Percentiles rank a stretch among this genome's conserved stretches.
phyloP scores from a whole-genome alignment of 164 flowering plant species.

The Aristolochia fimbriata region DNA sequence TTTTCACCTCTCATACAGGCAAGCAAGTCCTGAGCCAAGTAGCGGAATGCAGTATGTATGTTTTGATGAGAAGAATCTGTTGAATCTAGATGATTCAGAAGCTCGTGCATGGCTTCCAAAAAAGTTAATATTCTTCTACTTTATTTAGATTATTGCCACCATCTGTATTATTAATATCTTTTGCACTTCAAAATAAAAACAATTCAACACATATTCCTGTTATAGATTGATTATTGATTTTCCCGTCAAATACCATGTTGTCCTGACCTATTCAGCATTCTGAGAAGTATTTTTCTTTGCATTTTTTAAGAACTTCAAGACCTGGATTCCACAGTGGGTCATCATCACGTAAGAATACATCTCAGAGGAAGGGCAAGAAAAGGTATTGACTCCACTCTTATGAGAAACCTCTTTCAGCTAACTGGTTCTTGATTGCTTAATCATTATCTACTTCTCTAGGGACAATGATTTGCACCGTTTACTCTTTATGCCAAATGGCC shows the following conservation, averaged over 20 bases:
- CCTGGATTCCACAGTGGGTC: not conserved
- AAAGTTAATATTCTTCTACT: no score
- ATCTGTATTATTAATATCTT: no score
- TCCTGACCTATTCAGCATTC: not conserved
- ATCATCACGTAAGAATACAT: no score
- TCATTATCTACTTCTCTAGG: slow-evolving; percentile 26
- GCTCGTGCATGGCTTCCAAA: no score
- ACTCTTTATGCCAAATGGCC: slow-evolving; percentile 86
- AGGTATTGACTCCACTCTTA: not conserved
- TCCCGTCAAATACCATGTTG: not conserved
- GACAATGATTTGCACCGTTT: slow-evolving; percentile 80
- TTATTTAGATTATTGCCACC: no score
- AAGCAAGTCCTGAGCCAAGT: no score
- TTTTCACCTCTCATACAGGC: no score
- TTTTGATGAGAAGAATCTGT: no score
- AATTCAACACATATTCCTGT: not conserved
- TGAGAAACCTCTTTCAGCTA: not conserved
- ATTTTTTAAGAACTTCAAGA: not conserved
- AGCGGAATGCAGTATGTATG: no score
- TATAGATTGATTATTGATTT: not conserved
- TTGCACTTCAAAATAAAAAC: not conserved
- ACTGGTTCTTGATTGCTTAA: not conserved
- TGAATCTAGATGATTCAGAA: no score
- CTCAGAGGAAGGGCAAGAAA: not conserved
- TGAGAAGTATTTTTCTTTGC: not conserved